Evolutionary conservation across 805 yeast genomes (phyloP), one percentile per base, ranked within the genome.

Genomic region (Yamadazyma takamatsuzukensis): DNA sequence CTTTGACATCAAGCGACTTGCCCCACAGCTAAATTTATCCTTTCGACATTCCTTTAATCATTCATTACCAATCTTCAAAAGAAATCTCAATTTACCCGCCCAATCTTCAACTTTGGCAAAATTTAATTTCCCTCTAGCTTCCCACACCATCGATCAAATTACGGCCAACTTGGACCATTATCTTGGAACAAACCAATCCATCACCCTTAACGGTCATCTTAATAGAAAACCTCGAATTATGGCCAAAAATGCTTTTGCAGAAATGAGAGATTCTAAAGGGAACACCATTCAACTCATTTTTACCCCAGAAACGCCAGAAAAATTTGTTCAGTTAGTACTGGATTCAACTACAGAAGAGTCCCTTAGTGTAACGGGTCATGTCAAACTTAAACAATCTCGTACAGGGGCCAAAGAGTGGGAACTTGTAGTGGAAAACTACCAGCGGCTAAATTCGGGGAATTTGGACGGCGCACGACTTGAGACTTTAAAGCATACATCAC

Each of bases 201-300:
- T 82, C 2, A 65, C 71, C 0, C 43, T 90, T 6, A 76, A 85
- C 41, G 97, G 98, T 0, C 93, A 96, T 87, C 72, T 90, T 12
- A 78, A 86, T 48, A 66, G 73, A 15, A 79, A 80, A 43, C 93
- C 96, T 0, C 70, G 81, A 33, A 76, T 77, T 33, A 62, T 84
- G 33, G 79, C 90, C 3, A 78, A 76, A 32, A 62, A 85, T 30
- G 69, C 76, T 1, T 90, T 93, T 64, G 93, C 83, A 2, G 75
- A 72, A 17, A 58, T 90, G 10, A 68, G 97, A 41, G 97, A 89
- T 51, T 50, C 65, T 19, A 64, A 75, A 25, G 96, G 96, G 0
- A 74, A 79, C 29, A 42, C 58, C 6, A 67, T 79, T 6, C 96
- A 89, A 48, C 27, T 67, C 4, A 38, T 55, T 9, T 37, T 62